Base-by-base conservation (phyloP, 1,284 basidiomycete genomes). In the Phenoliferia sp. region DNA sequence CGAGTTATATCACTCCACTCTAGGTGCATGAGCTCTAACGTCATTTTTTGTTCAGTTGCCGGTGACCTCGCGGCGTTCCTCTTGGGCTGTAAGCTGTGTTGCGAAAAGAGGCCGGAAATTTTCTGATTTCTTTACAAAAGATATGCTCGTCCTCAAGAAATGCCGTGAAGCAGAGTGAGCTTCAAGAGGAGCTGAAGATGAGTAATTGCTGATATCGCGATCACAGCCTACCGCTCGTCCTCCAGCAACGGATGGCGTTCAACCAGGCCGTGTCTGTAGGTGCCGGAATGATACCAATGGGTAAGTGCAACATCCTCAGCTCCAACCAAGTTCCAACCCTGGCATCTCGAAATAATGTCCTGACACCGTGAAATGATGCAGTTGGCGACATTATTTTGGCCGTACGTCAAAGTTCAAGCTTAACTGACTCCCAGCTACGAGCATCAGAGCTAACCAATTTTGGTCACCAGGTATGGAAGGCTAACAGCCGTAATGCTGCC, bases 51-150 rank as follows among this genome's bases (percentile, higher is more conserved):
- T n/a, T n/a, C 70, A 68, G 65, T 65, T 39, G 65, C 66, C 9
- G 74, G 74, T 12, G 74, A 74, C 55, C 62, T 75, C 36, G 63
- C 65, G 3, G 63, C 68, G 15, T 73, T 73, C 56, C 64, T 75
- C 7, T 72, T 75, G 57, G 69, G 70, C 3, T 75, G n/a, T n/a
- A n/a, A n/a, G n/a, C n/a, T n/a, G n/a, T n/a, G n/a, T n/a, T n/a
- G n/a, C n/a, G n/a, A n/a, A n/a, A n/a, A n/a, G n/a, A n/a, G n/a
- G n/a, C n/a, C n/a, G n/a, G n/a, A n/a, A n/a, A n/a, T n/a, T n/a
- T n/a, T n/a, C n/a, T n/a, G n/a, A n/a, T n/a, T n/a, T n/a, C n/a
- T n/a, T n/a, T n/a, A n/a, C n/a, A n/a, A n/a, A n/a, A n/a, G n/a
- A 72, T 64, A 64, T 67, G 26, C 69, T 75, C 50, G 68, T 74